Conservation (phyloP, 768 basidiomycete genomes). For the Pisolithus marmoratus region DNA sequence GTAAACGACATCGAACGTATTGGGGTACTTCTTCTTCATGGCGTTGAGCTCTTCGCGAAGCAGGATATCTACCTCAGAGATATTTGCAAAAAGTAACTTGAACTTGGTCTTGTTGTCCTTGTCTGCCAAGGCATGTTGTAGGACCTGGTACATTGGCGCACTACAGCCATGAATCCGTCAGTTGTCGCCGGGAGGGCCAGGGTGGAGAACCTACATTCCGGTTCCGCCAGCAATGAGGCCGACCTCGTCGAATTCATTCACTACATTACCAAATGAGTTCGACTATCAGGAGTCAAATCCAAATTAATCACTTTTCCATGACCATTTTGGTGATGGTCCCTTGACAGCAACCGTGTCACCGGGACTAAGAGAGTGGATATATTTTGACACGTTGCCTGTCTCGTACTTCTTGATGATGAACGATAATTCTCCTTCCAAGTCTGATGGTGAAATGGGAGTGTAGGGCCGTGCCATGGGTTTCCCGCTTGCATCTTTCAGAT, state of each 20-base stretch:
- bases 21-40: slow-evolving; percentile 61
- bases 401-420: slow-evolving; percentile 86
- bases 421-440: slow-evolving; percentile 66
- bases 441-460: slow-evolving; percentile 82
- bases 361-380: slow-evolving; percentile 74
- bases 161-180: slow-evolving; percentile 31
- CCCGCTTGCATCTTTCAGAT: slow-evolving; percentile 70
- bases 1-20: slow-evolving; percentile 79
- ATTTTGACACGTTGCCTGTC: slow-evolving; percentile 75
- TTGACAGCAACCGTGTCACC: slow-evolving; percentile 85
- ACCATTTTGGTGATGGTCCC: slow-evolving; percentile 85
- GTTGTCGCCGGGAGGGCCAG: not conserved
- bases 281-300: not conserved
- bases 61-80: slow-evolving; percentile 86
- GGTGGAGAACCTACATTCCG: slow-evolving; percentile 62
- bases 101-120: slow-evolving; percentile 88
- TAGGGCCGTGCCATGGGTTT: slow-evolving; percentile 89
- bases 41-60: slow-evolving; percentile 72
- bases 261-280: slow-evolving; percentile 33
- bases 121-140: slow-evolving; percentile 68
- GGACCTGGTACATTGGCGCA: slow-evolving; percentile 79
- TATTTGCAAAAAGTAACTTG: slow-evolving; percentile 87
- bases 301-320: slow-evolving; percentile 61
- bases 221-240: slow-evolving; percentile 90
- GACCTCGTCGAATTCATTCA: slow-evolving; percentile 79